Base-by-base conservation (phyloP, 768 basidiomycete genomes). In the Amanita phalloides region DNA sequence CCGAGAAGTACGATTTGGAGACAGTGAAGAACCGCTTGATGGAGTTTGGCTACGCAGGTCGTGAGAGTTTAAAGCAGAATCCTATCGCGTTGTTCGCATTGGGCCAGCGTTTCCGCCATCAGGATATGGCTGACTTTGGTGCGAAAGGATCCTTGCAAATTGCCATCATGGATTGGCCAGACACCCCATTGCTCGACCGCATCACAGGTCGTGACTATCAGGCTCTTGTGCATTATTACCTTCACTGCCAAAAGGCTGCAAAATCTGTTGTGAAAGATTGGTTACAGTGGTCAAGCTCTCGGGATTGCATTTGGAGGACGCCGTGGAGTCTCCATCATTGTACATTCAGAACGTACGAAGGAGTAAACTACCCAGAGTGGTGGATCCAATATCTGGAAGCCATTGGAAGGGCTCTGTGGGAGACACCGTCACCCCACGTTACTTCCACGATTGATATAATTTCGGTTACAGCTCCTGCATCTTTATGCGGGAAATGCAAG, bases 381-480 rank as follows among this genome's bases (percentile, higher is more conserved):
- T 50, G 49, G 49, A 30, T 50, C 7, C 39, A 32, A n/a, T 50
- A 50, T 35, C 13, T 42, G 41, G 39, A 50, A 3, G 49, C 49
- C 10, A 23, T 50, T n/a, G 38, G 17, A 30, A n/a, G n/a, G 30
- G 39, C 30, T 7, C 11, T 50, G 14, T 33, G 41, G 39, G 28
- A 50, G n/a, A 50, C 38, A 11, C 49, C 49, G 4, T 50, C 39
- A 28, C 13, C 25, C 6, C 36, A 49, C 39, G 48, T 39, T 26
- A 6, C 39, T 39, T 26, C 20, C n/a, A 9, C 36, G 25, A 50
- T 43, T 17, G 49, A 43, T n/a, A 43, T 42, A 14, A 14, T 50
- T 35, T 38, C 49, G 30, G 20, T 43, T 41, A 42, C 41, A 3
- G 26, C 49, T 42, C 39, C 49, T 20, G 49, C 49, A 20, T 17